Evolutionary conservation across 768 basidiomycete genomes (phyloP).

Genomic region (Termitomyces sp.): DNA sequence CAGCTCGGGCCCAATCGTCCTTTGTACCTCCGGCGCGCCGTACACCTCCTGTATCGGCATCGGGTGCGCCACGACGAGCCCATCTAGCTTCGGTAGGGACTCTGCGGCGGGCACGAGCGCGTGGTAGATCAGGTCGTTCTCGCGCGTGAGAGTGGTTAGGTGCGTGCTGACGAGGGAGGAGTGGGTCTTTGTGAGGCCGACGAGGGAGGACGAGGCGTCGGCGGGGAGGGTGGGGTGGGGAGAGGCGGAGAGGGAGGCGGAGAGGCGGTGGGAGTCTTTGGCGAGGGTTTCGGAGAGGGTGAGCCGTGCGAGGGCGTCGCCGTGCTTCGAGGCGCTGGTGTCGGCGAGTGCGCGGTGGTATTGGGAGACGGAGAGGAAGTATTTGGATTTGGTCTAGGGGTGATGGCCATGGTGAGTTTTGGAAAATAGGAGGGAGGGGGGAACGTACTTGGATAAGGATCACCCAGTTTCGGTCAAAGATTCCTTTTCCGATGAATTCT

Average conservation of each 20-base stretch:
- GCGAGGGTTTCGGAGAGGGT: conserved; percentile 73
- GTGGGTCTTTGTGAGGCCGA: conserved; percentile 84
- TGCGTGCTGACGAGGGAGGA: conserved; percentile 53
- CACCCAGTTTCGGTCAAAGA: conserved; percentile 95
- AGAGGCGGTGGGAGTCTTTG: conserved; percentile 77
- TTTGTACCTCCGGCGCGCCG: conserved; percentile 85
- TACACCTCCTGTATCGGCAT: conserved; percentile 96
- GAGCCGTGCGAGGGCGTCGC: conserved; percentile 81
- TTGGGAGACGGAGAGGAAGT: conserved; percentile 82
- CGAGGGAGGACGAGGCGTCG: conserved; percentile 78
- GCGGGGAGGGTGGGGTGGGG: conserved; percentile 79
- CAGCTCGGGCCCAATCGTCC: conserved; percentile 90
- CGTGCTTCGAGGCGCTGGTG: conserved; percentile 72
- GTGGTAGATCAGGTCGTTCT: conserved; percentile 98
- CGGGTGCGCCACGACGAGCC: conserved; percentile 75
- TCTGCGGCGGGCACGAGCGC: conserved; percentile 81
- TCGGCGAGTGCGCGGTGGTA: conserved; percentile 86
- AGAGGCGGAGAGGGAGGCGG: conserved; percentile 65
- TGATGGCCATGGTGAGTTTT: background rate
- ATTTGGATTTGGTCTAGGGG: conserved; percentile 83
- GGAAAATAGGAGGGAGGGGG: background rate
- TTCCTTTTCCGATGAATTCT: conserved; percentile 94
- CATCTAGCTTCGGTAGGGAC: conserved; percentile 79
- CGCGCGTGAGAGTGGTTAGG: conserved; percentile 36
- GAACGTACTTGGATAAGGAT: conserved; percentile 71